Base-by-base conservation (phyloP, 2,329 filamentous ascomycete species). In the Fusarium virguliforme region DNA sequence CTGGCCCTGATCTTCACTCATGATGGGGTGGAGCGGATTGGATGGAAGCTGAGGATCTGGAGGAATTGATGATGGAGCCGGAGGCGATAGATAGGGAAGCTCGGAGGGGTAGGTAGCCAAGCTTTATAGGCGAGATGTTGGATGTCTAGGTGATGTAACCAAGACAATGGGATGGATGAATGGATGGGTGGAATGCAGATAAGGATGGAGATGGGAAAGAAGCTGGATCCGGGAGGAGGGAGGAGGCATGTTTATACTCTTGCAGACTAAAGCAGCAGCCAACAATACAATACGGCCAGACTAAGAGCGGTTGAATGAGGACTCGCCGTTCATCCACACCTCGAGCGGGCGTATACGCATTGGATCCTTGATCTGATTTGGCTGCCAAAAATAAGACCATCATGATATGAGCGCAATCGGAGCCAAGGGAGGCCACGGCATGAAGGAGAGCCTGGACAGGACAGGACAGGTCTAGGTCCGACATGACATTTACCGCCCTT, bases 1-100 rank as follows among this genome's bases (percentile, higher is more conserved):
- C 63, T 76, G 82, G 66, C 51, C 68, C 63, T 76, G 62, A 75
- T 79, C 77, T 41, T 58, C 61, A 60, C 69, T 72, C 69, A 72
- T 72, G 65, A 38, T 70, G 71, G 62, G 24, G 60, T 37, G 63
- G 59, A 57, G 60, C 34, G 63, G 59, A 57, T 59, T 64, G 28
- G 43, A 60, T 51, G 48, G 59, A 60, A 30, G 13, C 34, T 58
- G 32, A 57, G 28, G 53, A 56, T 40, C 22, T 30, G 34, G 51
- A 28, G 41, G 40, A 26, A 46, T 40, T n/a, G 22, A 48, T 28
- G 37, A 24, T 32, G 57, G 24, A 18, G 18, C 18, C 22, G 35
- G 46, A 32, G 41, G 32, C 37, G 60, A 54, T 57, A 57, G 24
- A 13, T 30, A 38, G 59, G 15, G 46, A 34, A 61, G 50, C 22